phyloP scores from a whole-genome alignment of 768 basidiomycete species.

The Collybiopsis luxurians region DNA sequence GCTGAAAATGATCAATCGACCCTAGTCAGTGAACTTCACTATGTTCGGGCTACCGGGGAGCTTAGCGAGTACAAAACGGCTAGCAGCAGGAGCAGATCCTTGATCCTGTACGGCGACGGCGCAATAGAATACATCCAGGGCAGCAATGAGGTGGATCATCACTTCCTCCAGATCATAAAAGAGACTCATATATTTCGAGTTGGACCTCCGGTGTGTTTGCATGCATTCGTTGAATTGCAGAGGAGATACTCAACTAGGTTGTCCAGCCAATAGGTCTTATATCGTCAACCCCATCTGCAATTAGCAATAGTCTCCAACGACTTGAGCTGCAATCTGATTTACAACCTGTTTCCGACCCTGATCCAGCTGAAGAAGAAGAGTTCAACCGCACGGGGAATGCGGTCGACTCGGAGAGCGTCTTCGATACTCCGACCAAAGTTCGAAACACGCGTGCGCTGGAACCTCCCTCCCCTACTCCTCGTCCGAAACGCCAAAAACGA shows the following conservation, averaged over 20 bases:
- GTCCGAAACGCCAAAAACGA: not conserved
- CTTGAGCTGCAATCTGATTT: not conserved
- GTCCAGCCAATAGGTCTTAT: not conserved
- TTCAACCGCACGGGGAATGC: not conserved
- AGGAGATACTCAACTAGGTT: not conserved
- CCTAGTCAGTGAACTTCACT: slow-evolving; percentile 4
- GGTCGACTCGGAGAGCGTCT: not conserved
- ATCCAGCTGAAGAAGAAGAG: not conserved
- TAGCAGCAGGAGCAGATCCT: not conserved
- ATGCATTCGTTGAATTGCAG: not conserved
- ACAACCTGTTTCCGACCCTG: not conserved
- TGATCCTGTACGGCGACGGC: not conserved
- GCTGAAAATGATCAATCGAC: not conserved
- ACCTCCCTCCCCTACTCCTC: slow-evolving; percentile 3
- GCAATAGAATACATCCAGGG: not conserved
- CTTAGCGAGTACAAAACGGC: not conserved
- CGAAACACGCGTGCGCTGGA: not conserved
- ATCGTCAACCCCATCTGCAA: not conserved
- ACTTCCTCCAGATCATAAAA: not conserved
- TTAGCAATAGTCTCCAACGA: not conserved
- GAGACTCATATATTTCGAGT: not conserved
- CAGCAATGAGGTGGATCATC: slow-evolving; percentile 1
- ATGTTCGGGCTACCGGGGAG: slow-evolving; percentile 6
- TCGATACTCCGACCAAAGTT: not conserved
- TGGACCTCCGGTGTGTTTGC: not conserved